Evolutionary conservation across 1,284 basidiomycete genomes (phyloP).

Genomic region (Peniophora sp.): DNA sequence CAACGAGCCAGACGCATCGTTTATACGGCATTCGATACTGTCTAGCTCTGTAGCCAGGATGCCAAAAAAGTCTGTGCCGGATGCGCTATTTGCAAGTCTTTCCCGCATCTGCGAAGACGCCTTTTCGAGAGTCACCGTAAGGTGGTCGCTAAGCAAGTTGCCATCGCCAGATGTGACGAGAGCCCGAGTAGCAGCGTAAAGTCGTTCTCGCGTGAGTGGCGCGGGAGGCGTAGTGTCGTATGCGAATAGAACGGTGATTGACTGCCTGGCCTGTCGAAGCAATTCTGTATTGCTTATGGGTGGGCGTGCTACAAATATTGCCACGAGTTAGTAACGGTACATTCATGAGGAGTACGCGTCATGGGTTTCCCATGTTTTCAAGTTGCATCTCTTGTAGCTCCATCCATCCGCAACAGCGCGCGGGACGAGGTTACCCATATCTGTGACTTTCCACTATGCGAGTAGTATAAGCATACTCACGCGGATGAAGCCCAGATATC

Average conservation of each 20-base stretch:
- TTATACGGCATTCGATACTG: slow-evolving; percentile 59
- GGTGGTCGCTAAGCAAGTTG: slow-evolving; percentile 30
- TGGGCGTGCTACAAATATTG: not conserved
- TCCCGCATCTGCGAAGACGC: slow-evolving; percentile 42
- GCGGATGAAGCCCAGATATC: slow-evolving; percentile 4
- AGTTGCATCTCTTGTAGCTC: not conserved
- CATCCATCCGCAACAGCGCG: too few species aligned
- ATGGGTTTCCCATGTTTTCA: not conserved
- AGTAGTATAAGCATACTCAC: slow-evolving; percentile 4
- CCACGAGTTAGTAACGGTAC: not conserved
- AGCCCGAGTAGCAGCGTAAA: slow-evolving; percentile 48
- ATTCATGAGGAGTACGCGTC: not conserved
- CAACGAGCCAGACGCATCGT: slow-evolving; percentile 46
- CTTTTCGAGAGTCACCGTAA: slow-evolving; percentile 43
- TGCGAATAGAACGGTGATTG: slow-evolving; percentile 36
- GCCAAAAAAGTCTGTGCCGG: slow-evolving; percentile 39
- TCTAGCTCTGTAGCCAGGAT: slow-evolving; percentile 43
- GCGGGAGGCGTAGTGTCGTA: slow-evolving; percentile 24
- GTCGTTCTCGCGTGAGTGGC: slow-evolving; percentile 42
- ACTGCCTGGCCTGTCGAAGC: slow-evolving; percentile 22
- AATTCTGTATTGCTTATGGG: slow-evolving; percentile 9
- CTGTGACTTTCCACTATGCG: too few species aligned
- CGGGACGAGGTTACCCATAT: too few species aligned
- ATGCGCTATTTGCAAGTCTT: slow-evolving; percentile 21
- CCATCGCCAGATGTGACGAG: slow-evolving; percentile 39